Base-by-base conservation (phyloP, 768 basidiomycete genomes). In the Rhodotorula paludigena region DNA sequence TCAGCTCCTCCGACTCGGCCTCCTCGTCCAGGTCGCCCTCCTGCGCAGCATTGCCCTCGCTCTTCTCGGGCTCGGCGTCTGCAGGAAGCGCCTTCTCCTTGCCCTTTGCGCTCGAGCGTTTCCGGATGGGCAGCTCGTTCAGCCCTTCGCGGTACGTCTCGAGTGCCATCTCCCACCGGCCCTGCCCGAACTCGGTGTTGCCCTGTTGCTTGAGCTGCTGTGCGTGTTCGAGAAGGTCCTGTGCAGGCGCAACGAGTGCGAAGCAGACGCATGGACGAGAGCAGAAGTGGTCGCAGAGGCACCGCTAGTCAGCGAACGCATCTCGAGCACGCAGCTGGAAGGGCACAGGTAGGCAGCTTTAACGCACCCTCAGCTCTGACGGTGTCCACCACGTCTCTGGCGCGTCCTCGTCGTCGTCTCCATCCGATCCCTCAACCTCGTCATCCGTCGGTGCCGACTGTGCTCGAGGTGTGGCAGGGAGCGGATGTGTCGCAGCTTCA, bases 141-240 rank as follows among this genome's bases (percentile, higher is more conserved):
- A 73, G 45, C 2, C 48, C 72, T 21, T 69, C 48, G 20, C 65
- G 54, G 54, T 73, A 73, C 20, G 55, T 60, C 28, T 28, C 72
- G 44, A 73, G 57, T 10, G 72, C 72, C 2, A 36, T 15, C 41
- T 69, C 61, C 57, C 52, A 67, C 5, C 63, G 58, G 0, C 62
- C 62, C 18, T 57, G 61, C 4, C 65, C 68, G 32, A 69, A 73
- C 48, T 60, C 41, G 6, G 45, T 39, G 35, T 66, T 73, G 2
- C 72, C 72, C 9, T 51, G 36, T 1, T 36, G 18, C 55, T 73
- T 73, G 35, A 69, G 61, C 20, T 8, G 3, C 16, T 28, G 48
- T 5, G 64, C 52, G 15, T 57, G 48, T 1, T 39, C 38, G 28
- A 73, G 35, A 3, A 64, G 64, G 28, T 69, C 68, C 71, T 73